phyloP scores from a whole-genome alignment of 768 basidiomycete species.

The Sporobolomyces pararoseus region DNA sequence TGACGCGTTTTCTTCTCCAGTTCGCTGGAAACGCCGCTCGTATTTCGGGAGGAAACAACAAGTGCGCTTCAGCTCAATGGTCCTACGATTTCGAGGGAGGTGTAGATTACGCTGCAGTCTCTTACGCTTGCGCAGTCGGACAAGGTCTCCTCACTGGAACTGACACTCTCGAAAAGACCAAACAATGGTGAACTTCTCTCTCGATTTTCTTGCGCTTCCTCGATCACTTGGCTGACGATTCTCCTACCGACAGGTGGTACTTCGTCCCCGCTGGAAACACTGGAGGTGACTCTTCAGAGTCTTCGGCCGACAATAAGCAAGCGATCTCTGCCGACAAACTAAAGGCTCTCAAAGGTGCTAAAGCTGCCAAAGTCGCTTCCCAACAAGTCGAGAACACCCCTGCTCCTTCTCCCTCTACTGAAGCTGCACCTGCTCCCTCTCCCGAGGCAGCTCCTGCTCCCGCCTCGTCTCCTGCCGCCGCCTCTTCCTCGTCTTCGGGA shows the following conservation, averaged over 20 bases:
- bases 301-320: not conserved
- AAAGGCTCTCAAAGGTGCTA: constrained; percentile 1
- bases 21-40: constrained; percentile 20
- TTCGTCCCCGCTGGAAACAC: constrained; percentile 26
- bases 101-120: constrained; percentile 35
- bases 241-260: constrained; percentile 19
- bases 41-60: constrained; percentile 39
- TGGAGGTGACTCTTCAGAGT: no score
- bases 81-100: constrained; percentile 22
- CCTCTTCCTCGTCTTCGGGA: not conserved
- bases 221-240: not conserved
- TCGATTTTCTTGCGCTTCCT: not conserved
- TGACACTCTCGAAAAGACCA: constrained; percentile 36
- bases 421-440: not conserved
- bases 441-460: constrained; percentile 4
- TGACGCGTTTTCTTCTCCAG: not conserved
- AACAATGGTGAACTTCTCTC: constrained; percentile 32
- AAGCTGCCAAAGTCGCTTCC: constrained; percentile 15
- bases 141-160: constrained; percentile 28
- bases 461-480: no score
- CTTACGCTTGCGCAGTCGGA: constrained; percentile 38
- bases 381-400: not conserved
- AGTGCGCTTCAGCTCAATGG: constrained; percentile 35
- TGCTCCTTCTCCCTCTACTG: not conserved
- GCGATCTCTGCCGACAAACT: constrained; percentile 2